Base-by-base conservation (phyloP, 306 rosid species). In the Acacia acuminata region DNA sequence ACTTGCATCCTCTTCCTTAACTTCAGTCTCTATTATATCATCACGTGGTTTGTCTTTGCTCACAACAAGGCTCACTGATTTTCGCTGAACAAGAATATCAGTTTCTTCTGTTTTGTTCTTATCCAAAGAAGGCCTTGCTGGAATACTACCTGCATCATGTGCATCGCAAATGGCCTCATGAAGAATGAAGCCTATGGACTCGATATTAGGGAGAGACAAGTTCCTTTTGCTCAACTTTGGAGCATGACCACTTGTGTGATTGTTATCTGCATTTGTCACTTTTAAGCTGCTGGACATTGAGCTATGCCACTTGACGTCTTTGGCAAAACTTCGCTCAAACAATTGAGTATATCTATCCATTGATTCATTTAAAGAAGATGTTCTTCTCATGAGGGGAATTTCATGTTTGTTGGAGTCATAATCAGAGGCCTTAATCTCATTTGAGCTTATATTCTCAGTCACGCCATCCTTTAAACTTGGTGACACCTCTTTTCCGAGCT, bases 181-280 rank as follows among this genome's bases (percentile, higher is more conserved):
- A 56, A 87, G 84, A 86, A 89, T 84, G 84, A 95, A 90, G 84
- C 90, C 79, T 42, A 96, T 13, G 71, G 86, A 78, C 79, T 93
- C 97, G 19, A 92, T 75, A 89, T 86, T 89, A 68, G 99, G 94
- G 84, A 90, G 79, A 51, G 99, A 96, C 27, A 92, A 84, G 66
- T 92, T 94, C 83, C 98, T 91, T 84, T 91, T 90, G 36, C 71
- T 64, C 74, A 85, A 85, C 75, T 73, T 87, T 75, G 48, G 88
- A 86, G 81, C 86, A 83, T 2, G 48, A 30, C 85, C 82, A 76
- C 81, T 82, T 76, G 73, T 82, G 68, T 76, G 82, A 85, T 70
- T 65, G 71, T 84, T 87, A 48, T 89, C 92, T 67, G 90, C 98
- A 83, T 79, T 85, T 78, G 84, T 78, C 88, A 84, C 77, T 80